phyloP scores from a whole-genome alignment of 495 filamentous ascomycete species.

The Aspergillus haitiensis region DNA sequence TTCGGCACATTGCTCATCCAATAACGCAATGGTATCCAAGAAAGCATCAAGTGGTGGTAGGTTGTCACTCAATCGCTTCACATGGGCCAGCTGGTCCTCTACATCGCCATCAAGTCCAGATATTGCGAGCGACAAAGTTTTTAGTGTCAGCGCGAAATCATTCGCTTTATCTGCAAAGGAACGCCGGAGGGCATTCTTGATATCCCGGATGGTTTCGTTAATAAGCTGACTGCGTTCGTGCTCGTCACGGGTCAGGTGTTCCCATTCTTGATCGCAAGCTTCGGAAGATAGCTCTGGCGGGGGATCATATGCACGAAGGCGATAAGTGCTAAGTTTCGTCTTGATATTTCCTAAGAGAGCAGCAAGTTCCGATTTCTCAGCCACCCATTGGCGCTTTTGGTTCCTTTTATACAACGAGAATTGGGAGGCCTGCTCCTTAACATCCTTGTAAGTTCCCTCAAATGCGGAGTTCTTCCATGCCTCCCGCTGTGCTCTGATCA shows the following conservation, averaged over 20 bases:
- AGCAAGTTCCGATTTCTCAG: constrained; percentile 92
- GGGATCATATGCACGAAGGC: constrained; percentile 85
- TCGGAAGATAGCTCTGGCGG: constrained; percentile 77
- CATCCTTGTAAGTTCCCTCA: constrained; percentile 88
- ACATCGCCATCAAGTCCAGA: constrained; percentile 94
- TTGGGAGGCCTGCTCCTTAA: constrained; percentile 77
- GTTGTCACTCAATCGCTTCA: constrained; percentile 73
- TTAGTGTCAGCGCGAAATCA: constrained; percentile 90
- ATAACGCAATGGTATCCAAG: constrained; percentile 74
- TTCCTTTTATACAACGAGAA: constrained; percentile 87
- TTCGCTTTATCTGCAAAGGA: constrained; percentile 96
- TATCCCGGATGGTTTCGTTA: constrained; percentile 96
- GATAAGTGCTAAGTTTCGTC: constrained; percentile 94
- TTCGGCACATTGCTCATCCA: constrained; percentile 87
- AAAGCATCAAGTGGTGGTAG: constrained; percentile 85
- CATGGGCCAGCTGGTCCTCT: constrained; percentile 87
- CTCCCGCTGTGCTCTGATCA: constrained; percentile 69
- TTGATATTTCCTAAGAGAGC: constrained; percentile 97
- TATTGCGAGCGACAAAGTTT: constrained; percentile 88
- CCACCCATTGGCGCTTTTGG: constrained; percentile 90
- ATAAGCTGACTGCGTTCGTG: constrained; percentile 86
- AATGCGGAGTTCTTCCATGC: constrained; percentile 78
- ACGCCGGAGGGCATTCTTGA: constrained; percentile 90
- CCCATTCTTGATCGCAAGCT: constrained; percentile 80
- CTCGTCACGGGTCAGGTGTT: constrained; percentile 72